Percentiles rank a stretch among this genome's conserved stretches.
These are phyloP conservation scores for Pythium dissimile DNA, from an alignment of 352 stramenopile genomes.

Conservation along the genomic window DNA sequence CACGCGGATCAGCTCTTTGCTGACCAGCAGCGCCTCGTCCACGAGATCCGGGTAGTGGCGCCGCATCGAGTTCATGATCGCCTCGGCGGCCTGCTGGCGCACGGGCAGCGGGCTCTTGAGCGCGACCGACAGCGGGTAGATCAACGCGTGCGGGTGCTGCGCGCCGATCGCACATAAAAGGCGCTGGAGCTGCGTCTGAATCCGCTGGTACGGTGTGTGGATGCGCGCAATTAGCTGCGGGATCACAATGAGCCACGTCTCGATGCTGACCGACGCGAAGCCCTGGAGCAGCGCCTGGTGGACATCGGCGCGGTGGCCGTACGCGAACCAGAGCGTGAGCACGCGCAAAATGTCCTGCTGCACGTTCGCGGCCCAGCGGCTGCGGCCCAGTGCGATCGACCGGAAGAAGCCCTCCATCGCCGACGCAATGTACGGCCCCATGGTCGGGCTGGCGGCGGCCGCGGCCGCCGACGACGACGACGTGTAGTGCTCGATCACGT, in stretches of 20 bases:
- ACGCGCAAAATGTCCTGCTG: conserved; percentile 97
- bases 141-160: conserved; percentile 97
- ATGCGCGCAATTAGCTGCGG: conserved; percentile 97
- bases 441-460: conserved; percentile 42
- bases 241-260: conserved; percentile 99
- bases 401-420: conserved; percentile 98
- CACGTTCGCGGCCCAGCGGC: conserved; percentile 87
- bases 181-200: conserved; percentile 74
- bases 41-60: conserved; percentile 94
- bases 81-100: conserved; percentile 52
- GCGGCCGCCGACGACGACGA: conserved; percentile 53
- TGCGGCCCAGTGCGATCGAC: conserved; percentile 95
- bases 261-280: conserved; percentile 93
- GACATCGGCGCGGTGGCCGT: conserved; percentile 93
- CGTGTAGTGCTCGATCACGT: conserved; percentile 89
- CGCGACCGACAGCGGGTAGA: conserved; percentile 98
- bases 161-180: conserved; percentile 92
- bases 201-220: conserved; percentile 73
- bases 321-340: conserved; percentile 98
- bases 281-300: conserved; percentile 74
- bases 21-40: conserved; percentile 95
- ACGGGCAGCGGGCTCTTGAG: conserved; percentile 89
- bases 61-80: conserved; percentile 94
- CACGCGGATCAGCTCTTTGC: conserved; percentile 97
- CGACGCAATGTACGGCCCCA: conserved; percentile 78